phyloP scores from a whole-genome alignment of 768 basidiomycete genomes.

The Leccinum broughii region DNA sequence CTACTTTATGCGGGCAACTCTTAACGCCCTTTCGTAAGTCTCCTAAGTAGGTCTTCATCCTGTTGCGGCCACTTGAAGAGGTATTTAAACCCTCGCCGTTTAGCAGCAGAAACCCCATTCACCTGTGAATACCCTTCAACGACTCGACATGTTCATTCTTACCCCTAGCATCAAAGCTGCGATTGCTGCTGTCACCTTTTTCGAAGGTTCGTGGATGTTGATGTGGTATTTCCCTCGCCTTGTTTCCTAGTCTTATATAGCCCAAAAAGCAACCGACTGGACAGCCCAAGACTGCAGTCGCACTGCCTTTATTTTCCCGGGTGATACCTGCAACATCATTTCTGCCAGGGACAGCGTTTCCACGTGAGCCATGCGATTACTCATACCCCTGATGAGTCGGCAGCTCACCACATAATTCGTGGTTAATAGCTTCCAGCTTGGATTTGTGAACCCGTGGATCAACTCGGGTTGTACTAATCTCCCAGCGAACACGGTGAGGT shows the following conservation, averaged over 20 bases:
- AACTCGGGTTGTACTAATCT: too few relatives aligned
- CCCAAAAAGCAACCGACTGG: not conserved
- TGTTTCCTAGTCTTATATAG: not conserved
- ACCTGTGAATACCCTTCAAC: not conserved
- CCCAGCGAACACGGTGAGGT: constrained; percentile 25
- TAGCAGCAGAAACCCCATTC: not conserved
- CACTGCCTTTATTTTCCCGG: not conserved
- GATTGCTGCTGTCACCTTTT: not conserved
- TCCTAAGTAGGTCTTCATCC: too few relatives aligned
- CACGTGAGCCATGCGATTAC: not conserved
- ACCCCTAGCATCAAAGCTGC: not conserved
- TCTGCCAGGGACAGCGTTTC: not conserved
- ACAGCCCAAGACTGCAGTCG: not conserved
- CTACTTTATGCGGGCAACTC: not conserved
- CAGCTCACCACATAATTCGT: not conserved
- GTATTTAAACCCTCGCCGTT: not conserved
- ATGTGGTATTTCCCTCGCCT: not conserved
- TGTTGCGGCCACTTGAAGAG: not conserved
- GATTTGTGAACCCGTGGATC: constrained; percentile 50
- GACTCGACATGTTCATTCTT: not conserved
- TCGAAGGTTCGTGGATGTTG: not conserved
- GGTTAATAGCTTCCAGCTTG: constrained; percentile 54
- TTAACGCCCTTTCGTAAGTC: not conserved
- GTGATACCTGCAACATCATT: not conserved
- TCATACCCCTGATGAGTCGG: not conserved